These are phyloP conservation scores for Xylaria intraflava DNA, from an alignment of 495 filamentous ascomycete species.

Conservation along the genomic window DNA sequence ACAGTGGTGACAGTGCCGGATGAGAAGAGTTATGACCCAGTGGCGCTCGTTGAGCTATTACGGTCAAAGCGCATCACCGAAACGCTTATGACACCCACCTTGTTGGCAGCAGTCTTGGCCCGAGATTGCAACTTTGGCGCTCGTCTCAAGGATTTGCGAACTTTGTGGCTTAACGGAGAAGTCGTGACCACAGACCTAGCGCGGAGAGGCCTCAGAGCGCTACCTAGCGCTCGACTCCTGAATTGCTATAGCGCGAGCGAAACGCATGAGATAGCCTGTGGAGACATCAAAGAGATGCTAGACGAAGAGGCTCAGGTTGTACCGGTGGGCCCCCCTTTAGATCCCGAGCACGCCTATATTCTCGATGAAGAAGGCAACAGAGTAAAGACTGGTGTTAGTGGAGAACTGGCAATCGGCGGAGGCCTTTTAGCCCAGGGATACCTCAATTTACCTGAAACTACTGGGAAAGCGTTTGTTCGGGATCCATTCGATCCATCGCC, in stretches of 20 bases:
- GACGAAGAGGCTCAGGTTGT: constrained; percentile 40
- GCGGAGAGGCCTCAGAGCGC: constrained; percentile 50
- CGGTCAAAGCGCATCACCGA: constrained; percentile 53
- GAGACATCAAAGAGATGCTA: constrained; percentile 58
- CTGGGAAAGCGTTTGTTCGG: constrained; percentile 54
- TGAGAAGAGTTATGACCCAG: constrained; percentile 62
- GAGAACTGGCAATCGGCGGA: constrained; percentile 67
- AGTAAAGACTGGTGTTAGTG: constrained; percentile 37
- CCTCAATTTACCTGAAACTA: constrained; percentile 64
- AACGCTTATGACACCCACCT: constrained; percentile 68
- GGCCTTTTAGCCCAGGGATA: constrained; percentile 62
- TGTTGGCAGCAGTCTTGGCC: constrained; percentile 56
- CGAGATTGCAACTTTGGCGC: constrained; percentile 50
- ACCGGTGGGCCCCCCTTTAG: constrained; percentile 56
- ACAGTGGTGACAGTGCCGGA: constrained; percentile 62
- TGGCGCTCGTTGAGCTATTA: constrained; percentile 58
- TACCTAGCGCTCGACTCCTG: constrained; percentile 57
- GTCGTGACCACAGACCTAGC: constrained; percentile 64
- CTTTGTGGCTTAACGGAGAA: constrained; percentile 65
- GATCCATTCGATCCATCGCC: constrained; percentile 37
- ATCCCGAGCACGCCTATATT: constrained; percentile 53
- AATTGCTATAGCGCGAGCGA: constrained; percentile 70
- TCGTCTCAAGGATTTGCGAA: constrained; percentile 52
- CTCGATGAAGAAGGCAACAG: constrained; percentile 49
- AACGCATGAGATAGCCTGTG: constrained; percentile 66